Evolutionary conservation across 768 basidiomycete genomes (phyloP).

Genomic region (Galerina marginata): DNA sequence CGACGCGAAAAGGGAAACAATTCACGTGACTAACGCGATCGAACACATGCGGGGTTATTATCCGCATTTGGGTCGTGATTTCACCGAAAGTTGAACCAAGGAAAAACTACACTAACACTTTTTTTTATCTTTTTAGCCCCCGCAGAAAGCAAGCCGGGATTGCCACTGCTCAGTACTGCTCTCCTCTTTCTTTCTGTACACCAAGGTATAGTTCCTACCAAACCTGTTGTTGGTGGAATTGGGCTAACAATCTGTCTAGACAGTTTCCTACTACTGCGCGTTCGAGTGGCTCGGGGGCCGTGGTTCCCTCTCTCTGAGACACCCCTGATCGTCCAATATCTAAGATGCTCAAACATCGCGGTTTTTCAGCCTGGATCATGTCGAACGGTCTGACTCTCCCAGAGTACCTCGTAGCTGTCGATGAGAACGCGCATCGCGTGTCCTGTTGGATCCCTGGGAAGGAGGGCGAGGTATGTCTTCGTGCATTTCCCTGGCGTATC

Average conservation of each 20-base stretch:
- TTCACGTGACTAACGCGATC: slow-evolving; percentile 19
- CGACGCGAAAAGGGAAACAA: slow-evolving; percentile 1
- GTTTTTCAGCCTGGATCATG: slow-evolving; percentile 74
- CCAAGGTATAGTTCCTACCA: too few relatives aligned
- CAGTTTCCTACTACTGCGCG: not conserved
- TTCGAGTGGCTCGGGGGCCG: not conserved
- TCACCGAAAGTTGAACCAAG: slow-evolving; percentile 17
- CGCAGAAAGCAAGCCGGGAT: not conserved
- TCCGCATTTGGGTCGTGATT: slow-evolving; percentile 13
- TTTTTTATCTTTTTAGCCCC: slow-evolving; percentile 8
- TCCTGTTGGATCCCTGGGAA: slow-evolving; percentile 76
- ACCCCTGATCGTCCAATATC: not conserved
- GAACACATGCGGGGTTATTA: not conserved
- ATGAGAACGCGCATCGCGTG: slow-evolving; percentile 47
- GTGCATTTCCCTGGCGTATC: not conserved
- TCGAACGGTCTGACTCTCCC: slow-evolving; percentile 52
- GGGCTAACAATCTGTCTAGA: not conserved
- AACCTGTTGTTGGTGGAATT: not conserved
- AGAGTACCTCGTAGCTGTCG: slow-evolving; percentile 62
- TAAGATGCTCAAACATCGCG: slow-evolving; percentile 58
- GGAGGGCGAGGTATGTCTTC: slow-evolving; percentile 53
- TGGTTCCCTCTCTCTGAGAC: not conserved
- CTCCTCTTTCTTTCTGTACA: not conserved
- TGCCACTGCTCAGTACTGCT: not conserved
- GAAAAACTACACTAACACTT: not conserved